Evolutionary conservation across 768 basidiomycete species (phyloP).

Genomic region (Termitomyces titanicus): DNA sequence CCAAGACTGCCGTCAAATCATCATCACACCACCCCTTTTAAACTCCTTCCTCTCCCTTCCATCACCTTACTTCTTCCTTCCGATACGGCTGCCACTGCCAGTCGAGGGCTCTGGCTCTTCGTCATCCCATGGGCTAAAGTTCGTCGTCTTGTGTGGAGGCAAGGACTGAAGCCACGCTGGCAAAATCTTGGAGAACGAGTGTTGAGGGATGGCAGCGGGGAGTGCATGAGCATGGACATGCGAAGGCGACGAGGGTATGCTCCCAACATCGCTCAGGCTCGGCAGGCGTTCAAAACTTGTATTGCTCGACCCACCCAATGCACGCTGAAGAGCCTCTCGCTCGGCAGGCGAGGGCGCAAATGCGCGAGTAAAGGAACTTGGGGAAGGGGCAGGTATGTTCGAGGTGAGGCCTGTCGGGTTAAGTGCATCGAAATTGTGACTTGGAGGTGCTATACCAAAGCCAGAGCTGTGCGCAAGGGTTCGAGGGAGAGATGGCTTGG

Average conservation of each 20-base stretch:
- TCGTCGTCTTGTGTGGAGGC: constrained; percentile 62
- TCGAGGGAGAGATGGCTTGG: constrained; percentile 20
- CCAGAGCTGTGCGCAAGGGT: constrained; percentile 13
- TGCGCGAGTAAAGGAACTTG: constrained; percentile 60
- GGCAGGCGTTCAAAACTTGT: constrained; percentile 75
- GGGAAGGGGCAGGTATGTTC: constrained; percentile 36
- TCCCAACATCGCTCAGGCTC: constrained; percentile 73
- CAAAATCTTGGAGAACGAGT: constrained; percentile 28
- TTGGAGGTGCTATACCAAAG: constrained; percentile 11
- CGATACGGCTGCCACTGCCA: constrained; percentile 6
- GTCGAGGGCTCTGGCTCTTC: constrained; percentile 40
- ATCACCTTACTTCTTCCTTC: constrained; percentile 14
- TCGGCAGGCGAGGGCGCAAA: constrained; percentile 89
- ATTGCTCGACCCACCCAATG: constrained; percentile 71
- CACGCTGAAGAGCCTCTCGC: constrained; percentile 79
- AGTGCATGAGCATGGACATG: constrained; percentile 48
- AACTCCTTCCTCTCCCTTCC: constrained; percentile 1
- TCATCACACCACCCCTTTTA: constrained; percentile 7
- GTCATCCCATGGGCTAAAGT: constrained; percentile 83
- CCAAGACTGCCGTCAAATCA: constrained; percentile 11
- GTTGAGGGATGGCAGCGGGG: constrained; percentile 21
- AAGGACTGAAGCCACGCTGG: constrained; percentile 71
- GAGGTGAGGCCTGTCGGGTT: constrained; percentile 57
- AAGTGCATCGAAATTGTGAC: constrained; percentile 44
- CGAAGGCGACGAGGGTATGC: constrained; percentile 65